These are phyloP conservation scores for Coleophoma crateriformis DNA, from an alignment of 2,329 filamentous ascomycete genomes.

Conservation along the genomic window DNA sequence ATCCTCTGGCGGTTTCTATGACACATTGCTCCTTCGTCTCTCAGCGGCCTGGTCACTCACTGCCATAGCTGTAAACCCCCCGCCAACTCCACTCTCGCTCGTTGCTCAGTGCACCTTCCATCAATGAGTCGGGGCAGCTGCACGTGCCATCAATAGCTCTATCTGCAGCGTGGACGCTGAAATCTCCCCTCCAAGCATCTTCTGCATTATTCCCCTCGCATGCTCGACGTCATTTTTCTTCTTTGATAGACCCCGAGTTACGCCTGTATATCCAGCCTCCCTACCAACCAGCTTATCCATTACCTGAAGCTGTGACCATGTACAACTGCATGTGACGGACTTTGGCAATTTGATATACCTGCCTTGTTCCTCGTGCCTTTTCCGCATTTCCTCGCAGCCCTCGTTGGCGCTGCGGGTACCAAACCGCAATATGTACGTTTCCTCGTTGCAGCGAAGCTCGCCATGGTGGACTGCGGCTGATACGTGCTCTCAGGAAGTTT, in stretches of 20 bases:
- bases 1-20: too few species aligned
- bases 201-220: background rate
- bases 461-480: background rate
- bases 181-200: background rate
- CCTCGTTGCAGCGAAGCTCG: background rate
- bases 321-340: background rate
- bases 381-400: conserved; percentile 14
- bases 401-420: conserved; percentile 18
- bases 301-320: background rate
- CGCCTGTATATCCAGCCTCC: background rate
- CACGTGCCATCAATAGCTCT: too few species aligned
- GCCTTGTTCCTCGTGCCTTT: conserved; percentile 1
- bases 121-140: too few species aligned
- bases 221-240: background rate
- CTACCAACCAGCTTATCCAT: background rate
- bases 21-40: too few species aligned
- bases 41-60: too few species aligned
- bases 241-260: background rate
- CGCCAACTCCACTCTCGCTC: too few species aligned
- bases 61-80: too few species aligned
- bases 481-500: conserved; percentile 73
- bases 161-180: too few species aligned
- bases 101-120: too few species aligned
- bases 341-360: background rate
- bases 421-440: conserved; percentile 25